Base-by-base conservation (phyloP, 202 grass and related monocot species). In the Setaria viridis region DNA sequence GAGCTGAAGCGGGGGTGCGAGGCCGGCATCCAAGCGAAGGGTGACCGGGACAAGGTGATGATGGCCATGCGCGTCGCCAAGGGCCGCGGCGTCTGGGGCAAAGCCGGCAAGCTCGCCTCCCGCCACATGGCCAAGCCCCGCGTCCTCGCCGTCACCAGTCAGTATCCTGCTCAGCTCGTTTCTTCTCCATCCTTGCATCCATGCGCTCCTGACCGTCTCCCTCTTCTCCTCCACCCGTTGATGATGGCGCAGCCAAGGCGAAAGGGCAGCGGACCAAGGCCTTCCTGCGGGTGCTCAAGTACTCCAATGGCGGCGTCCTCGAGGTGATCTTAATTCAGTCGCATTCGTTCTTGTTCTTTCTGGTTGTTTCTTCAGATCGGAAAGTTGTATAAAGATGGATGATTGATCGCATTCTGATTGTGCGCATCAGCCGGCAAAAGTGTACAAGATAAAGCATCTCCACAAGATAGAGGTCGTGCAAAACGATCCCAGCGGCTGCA, bases 381-480 rank as follows among this genome's bases (percentile, higher is more conserved):
- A 12, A 25, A 67, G 9, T 51, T 9, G 4, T 30, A 41, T 41
- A 55, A 42, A 2, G 4, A 42, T 14, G 47, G 20, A 9, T 20
- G 2, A 54, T 49, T 32, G 21, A 72, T 49, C 45, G 14, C 12
- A 11, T 57, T 57, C 7, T 53, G 39, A 15, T 43, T 66, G 82
- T 6, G 12, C 30, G 46, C 33, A 67, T 72, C 88, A 99, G 96
- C 84, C 90, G 21, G 93, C 90, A 5, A 99, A 95, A 72, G 80
- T 99, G 51, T 99, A 99, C 91, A 99, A 99, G 89, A 76, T 99
- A 56, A 99, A 99, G 85, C 96, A 95, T 90, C 96, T 99, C 30
- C 84, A 85, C 54, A 99, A 95, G 70, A 77, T 99, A 41, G 96
- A 99, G 88, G 91, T 95, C 34, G 84, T 92, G 17, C 67, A 87